A percentile compares a stretch with the other conserved stretches of the same genome.
phyloP scores from a whole-genome alignment of 345 rosid genomes.

The Pugionium cornutum region DNA sequence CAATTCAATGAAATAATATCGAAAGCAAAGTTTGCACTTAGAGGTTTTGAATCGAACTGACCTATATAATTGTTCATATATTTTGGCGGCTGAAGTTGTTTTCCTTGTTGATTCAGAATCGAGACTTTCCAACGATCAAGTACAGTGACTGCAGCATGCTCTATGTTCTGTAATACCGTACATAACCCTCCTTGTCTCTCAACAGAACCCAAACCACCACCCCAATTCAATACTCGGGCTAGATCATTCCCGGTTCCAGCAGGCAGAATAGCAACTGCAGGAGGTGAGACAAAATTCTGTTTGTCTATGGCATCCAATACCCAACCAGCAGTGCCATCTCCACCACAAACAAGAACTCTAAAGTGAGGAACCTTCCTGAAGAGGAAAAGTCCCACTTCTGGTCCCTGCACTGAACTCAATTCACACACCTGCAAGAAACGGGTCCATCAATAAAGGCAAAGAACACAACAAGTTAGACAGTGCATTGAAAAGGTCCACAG shows the following conservation, averaged over 20 bases:
- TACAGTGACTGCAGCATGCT: slow-evolving; percentile 85
- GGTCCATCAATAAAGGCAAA: slow-evolving; percentile 25
- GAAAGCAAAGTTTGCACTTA: slow-evolving; percentile 9
- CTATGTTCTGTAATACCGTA: slow-evolving; percentile 66
- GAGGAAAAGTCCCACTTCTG: slow-evolving; percentile 78
- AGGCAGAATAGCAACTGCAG: slow-evolving; percentile 90
- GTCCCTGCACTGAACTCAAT: slow-evolving; percentile 74
- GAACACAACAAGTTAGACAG: background rate
- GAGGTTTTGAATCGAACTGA: slow-evolving; percentile 37
- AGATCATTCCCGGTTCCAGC: slow-evolving; percentile 99
- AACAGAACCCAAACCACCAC: slow-evolving; percentile 79
- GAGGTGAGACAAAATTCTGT: slow-evolving; percentile 86
- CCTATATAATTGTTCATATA: slow-evolving; percentile 94
- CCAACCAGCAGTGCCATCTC: slow-evolving; percentile 97
- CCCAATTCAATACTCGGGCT: slow-evolving; percentile 86
- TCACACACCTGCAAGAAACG: slow-evolving; percentile 65
- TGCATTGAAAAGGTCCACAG: background rate
- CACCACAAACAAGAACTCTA: slow-evolving; percentile 90
- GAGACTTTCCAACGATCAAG: slow-evolving; percentile 89
- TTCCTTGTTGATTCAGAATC: slow-evolving; percentile 60
- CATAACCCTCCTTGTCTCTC: slow-evolving; percentile 86
- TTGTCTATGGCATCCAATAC: slow-evolving; percentile 84
- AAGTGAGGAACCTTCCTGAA: slow-evolving; percentile 87
- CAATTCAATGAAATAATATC: too few species aligned
- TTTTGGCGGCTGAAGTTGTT: slow-evolving; percentile 62